Evolutionary conservation across 2,329 filamentous ascomycete species (phyloP).

Genomic region (Colletotrichum tamarilloi): DNA sequence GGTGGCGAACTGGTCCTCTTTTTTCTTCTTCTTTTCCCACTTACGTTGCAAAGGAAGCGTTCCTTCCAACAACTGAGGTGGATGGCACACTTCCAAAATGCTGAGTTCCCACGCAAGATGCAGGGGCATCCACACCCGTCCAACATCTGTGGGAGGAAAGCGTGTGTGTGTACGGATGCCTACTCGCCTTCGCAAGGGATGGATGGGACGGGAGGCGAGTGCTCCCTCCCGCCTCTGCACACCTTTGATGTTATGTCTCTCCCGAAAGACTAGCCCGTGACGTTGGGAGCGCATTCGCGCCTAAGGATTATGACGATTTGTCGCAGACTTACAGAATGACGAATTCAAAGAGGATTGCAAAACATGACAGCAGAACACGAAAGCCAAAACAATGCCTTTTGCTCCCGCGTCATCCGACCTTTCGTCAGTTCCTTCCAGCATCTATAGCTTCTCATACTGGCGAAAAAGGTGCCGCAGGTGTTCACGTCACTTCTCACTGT

Average conservation of each 20-base stretch:
- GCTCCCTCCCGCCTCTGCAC: neutral
- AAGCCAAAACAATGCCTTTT: neutral
- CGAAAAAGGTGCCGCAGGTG: neutral
- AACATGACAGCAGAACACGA: neutral
- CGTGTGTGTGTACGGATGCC: neutral
- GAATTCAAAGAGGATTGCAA: neutral
- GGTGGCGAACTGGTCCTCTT: neutral
- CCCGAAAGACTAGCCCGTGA: neutral
- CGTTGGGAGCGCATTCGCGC: neutral
- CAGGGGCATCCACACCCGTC: constrained; percentile 20
- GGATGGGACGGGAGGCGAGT: neutral
- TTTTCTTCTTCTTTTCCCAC: neutral
- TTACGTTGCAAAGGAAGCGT: neutral
- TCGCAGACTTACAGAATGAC: neutral
- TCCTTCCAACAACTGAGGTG: neutral
- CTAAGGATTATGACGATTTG: neutral
- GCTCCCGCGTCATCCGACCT: neutral
- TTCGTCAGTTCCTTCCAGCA: neutral
- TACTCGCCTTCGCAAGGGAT: constrained; percentile 7
- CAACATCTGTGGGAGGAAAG: neutral
- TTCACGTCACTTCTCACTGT: neutral
- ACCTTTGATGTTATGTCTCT: neutral
- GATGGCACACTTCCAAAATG: constrained; percentile 7
- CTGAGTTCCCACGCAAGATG: neutral
- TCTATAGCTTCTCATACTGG: neutral